Evolutionary conservation across 805 yeast species (phyloP).

Genomic region (Kuraishia borneana): DNA sequence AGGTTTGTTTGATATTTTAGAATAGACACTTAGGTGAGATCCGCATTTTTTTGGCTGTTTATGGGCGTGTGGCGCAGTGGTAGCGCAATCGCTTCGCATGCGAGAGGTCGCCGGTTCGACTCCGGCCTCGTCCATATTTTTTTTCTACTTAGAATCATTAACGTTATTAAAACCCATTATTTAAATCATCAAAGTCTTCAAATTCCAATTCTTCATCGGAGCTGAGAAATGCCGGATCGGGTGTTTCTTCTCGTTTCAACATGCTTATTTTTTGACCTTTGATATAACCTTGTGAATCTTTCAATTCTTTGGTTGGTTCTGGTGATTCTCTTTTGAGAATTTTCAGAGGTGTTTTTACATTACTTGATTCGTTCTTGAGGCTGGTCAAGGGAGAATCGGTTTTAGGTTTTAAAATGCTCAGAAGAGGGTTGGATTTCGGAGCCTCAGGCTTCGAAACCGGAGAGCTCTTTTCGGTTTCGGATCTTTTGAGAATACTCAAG

Average conservation of each 20-base stretch:
- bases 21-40: no score
- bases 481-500: neutral
- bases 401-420: no score
- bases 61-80: neutral
- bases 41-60: no score
- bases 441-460: neutral
- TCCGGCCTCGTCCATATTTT: neutral
- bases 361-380: neutral
- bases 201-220: conserved; percentile 1
- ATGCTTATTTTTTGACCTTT: neutral
- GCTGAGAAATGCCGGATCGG: neutral
- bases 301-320: conserved; percentile 7
- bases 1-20: no score
- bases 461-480: neutral
- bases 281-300: conserved; percentile 3
- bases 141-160: no score
- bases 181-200: conserved; percentile 3
- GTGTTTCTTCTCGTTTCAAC: neutral
- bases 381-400: no score
- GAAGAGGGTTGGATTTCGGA: neutral
- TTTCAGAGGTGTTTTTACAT: conserved; percentile 5
- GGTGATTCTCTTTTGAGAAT: conserved; percentile 3
- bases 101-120: neutral
- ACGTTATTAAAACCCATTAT: neutral
- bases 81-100: neutral